A percentile compares a stretch with the other conserved stretches of the same genome.
These are phyloP conservation scores for Acorus calamus DNA, from an alignment of 106 monocot genomes.

Conservation along the genomic window DNA sequence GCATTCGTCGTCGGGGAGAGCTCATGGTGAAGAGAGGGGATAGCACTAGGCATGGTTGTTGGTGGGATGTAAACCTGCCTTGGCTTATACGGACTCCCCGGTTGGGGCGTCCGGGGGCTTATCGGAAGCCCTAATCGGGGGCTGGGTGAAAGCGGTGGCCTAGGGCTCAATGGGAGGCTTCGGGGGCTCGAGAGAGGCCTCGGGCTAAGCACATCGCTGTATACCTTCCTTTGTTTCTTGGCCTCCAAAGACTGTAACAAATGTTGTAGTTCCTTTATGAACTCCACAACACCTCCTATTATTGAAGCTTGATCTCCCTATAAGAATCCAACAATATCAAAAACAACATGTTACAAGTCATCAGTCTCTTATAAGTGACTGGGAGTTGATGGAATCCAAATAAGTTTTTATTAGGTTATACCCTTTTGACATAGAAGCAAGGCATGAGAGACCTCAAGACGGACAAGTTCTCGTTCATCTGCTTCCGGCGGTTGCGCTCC, in stretches of 20 bases:
- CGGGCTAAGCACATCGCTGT: constrained; percentile 75
- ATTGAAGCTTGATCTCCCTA: constrained; percentile 92
- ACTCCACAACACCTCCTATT: constrained; percentile 82
- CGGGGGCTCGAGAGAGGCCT: constrained; percentile 37
- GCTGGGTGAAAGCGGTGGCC: constrained; percentile 9
- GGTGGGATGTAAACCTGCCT: constrained; percentile 8
- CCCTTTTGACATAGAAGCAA: constrained; percentile 88
- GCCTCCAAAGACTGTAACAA: constrained; percentile 60
- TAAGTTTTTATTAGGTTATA: constrained; percentile 9
- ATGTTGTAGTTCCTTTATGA: constrained; percentile 87
- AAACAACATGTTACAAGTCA: too few relatives aligned
- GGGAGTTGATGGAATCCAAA: too few relatives aligned
- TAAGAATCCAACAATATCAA: background rate
- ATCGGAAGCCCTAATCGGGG: constrained; percentile 26
- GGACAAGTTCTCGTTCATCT: constrained; percentile 77
- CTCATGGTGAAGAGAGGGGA: constrained; percentile 13
- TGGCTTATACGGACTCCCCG: constrained; percentile 66
- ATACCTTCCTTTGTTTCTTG: constrained; percentile 76
- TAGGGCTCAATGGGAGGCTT: constrained; percentile 17
- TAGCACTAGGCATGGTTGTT: background rate
- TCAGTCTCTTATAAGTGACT: too few relatives aligned
- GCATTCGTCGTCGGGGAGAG: constrained; percentile 16
- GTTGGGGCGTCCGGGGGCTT: constrained; percentile 73
- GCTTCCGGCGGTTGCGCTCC: constrained; percentile 86
- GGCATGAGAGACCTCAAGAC: constrained; percentile 66